Conservation (phyloP, 495 filamentous ascomycete genomes). For the Aspergillus olivimuriae region DNA sequence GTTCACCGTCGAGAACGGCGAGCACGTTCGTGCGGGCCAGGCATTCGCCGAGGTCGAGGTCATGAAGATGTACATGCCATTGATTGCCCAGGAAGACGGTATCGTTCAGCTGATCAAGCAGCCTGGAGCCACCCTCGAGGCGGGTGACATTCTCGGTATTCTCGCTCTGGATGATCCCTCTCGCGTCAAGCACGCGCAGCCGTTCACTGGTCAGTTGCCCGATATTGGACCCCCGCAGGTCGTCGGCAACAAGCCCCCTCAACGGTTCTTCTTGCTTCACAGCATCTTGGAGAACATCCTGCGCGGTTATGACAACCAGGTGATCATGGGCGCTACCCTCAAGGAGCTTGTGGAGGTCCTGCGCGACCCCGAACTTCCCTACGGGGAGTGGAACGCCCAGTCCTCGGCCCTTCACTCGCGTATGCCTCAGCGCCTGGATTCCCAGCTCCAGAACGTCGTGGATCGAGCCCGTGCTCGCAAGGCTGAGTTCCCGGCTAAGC, state of each 20-base stretch:
- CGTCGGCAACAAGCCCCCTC: conserved; percentile 85
- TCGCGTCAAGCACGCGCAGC: conserved; percentile 92
- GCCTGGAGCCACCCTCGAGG: conserved; percentile 94
- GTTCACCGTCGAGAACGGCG: conserved; percentile 94
- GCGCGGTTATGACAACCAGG: conserved; percentile 91
- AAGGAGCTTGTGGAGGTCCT: conserved; percentile 89
- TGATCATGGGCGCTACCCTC: conserved; percentile 84
- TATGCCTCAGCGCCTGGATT: conserved; percentile 90
- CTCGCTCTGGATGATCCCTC: conserved; percentile 92
- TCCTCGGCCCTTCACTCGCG: conserved; percentile 90
- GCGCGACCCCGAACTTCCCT: conserved; percentile 83
- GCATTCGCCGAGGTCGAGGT: conserved; percentile 97
- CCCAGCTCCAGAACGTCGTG: conserved; percentile 71
- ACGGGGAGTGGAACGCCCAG: conserved; percentile 93
- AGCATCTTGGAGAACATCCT: conserved; percentile 84
- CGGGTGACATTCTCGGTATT: conserved; percentile 97
- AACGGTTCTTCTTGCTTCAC: conserved; percentile 72
- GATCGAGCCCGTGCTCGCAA: conserved; percentile 71
- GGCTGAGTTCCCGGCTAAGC: conserved; percentile 88
- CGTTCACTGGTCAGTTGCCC: conserved; percentile 90
- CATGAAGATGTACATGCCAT: conserved; percentile 99
- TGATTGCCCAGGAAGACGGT: conserved; percentile 94
- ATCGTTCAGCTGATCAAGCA: conserved; percentile 98
- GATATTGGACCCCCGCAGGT: conserved; percentile 80
- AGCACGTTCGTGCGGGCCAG: conserved; percentile 89